Evolutionary conservation across 805 yeast species (phyloP), one percentile per base, ranked within the genome.

Genomic region (Spathaspora girioi): DNA sequence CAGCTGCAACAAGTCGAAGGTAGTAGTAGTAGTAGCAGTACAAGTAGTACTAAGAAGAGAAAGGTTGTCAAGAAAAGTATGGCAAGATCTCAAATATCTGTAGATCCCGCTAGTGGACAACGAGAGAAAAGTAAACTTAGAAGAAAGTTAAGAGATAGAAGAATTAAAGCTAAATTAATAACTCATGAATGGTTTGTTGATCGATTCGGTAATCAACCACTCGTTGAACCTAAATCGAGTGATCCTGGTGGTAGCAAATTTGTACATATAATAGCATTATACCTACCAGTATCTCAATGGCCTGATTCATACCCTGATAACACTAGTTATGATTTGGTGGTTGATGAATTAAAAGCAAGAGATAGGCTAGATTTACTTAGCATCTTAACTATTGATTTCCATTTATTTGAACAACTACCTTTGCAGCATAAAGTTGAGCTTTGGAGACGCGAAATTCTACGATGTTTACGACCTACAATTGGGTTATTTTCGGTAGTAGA

Each of bases 11-110:
- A 10, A 12, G 14, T 19, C 6, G 18, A 15, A 38, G 18, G 26
- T 12, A 10, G 43, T 19, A 10, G 43, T 12, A 10, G 43, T 12
- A 10, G 23, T 12, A 20, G 66, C 73, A 0, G 76, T 64, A 9
- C 71, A 64, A 43, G 69, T 77, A 15, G 68, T 29, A 29, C 32
- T 29, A 83, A 0, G 69, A 66, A 44, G 38, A 45, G 53, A 65
- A 67, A 43, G 78, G 81, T 59, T 76, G 79, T 56, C 59, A 79
- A 14, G 65, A 82, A 45, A 75, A 71, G 32, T 74, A 74, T 23
- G 84, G 81, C 38, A 4, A 35, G 45, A 38, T 43, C 49, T 26
- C 54, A 51, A 32, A 51, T 51, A 40, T 51, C 49, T 5, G 45
- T 47, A 18, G 44, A 40, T 23, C 43, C 51, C 6, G 47, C 51